A percentile compares a stretch with the other conserved stretches of the same genome.
phyloP scores from a whole-genome alignment of 768 basidiomycete species.

The Hirschioporus abietinus region DNA sequence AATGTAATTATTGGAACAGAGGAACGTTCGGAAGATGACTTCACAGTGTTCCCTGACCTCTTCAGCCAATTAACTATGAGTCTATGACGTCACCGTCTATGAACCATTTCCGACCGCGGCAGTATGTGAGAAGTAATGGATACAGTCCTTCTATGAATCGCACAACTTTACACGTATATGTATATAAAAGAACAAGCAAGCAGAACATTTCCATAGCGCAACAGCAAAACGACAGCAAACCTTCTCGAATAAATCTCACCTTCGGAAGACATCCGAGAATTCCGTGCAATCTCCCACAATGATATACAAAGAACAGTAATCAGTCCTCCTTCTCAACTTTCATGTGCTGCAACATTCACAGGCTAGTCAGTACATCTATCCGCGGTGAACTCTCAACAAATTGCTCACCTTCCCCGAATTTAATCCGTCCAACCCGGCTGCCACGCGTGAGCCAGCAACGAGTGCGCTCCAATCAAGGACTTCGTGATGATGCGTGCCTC shows the following conservation, averaged over 20 bases:
- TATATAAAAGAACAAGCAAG: neutral
- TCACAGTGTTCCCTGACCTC: neutral
- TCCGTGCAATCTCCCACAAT: neutral
- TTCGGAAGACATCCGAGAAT: neutral
- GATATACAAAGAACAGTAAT: neutral
- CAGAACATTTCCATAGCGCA: neutral
- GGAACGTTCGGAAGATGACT: neutral
- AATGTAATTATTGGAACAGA: neutral
- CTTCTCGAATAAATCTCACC: neutral
- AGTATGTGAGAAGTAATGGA: neutral
- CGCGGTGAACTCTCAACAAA: neutral
- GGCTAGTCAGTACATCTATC: neutral
- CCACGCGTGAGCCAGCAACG: slow-evolving; percentile 69
- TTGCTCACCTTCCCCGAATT: slow-evolving; percentile 28
- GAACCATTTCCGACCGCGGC: too few relatives aligned
- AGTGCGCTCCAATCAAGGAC: slow-evolving; percentile 80
- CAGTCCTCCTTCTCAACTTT: slow-evolving; percentile 5
- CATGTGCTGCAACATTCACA: neutral
- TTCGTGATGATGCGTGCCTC: slow-evolving; percentile 44
- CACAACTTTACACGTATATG: neutral
- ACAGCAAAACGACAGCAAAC: neutral
- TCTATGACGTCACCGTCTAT: neutral
- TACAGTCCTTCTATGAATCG: neutral
- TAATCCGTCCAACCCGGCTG: slow-evolving; percentile 58
- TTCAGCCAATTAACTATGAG: too few relatives aligned